phyloP scores from a whole-genome alignment of 1,284 basidiomycete genomes.

The Psilocybe mexicana region DNA sequence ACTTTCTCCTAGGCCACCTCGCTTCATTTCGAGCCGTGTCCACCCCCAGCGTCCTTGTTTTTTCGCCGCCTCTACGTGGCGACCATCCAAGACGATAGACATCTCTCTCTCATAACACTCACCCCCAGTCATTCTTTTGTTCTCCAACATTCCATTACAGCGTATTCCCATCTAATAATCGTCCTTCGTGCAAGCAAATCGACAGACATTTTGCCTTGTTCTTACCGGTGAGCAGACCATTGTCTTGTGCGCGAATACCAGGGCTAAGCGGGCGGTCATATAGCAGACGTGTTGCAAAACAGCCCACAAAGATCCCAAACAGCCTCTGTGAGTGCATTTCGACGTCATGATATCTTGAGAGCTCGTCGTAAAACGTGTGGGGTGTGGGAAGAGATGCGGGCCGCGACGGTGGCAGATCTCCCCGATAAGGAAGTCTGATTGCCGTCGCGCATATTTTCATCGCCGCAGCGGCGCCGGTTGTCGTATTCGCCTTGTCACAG shows the following conservation, averaged over 20 bases:
- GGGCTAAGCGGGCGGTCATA: not conserved
- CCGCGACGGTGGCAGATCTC: conserved; percentile 22
- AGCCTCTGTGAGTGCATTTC: conserved; percentile 12
- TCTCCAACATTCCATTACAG: conserved; percentile 30
- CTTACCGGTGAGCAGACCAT: conserved; percentile 10
- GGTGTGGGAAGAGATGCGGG: conserved; percentile 41
- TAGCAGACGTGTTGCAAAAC: conserved; percentile 1
- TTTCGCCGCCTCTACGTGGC: conserved; percentile 36
- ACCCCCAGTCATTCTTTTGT: conserved; percentile 57
- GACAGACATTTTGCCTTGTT: conserved; percentile 18
- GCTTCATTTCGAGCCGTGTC: conserved; percentile 52
- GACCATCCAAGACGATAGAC: conserved; percentile 33
- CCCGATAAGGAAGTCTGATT: conserved; percentile 17
- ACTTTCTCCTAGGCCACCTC: conserved; percentile 35
- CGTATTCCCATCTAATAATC: conserved; percentile 33
- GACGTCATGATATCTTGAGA: conserved; percentile 33
- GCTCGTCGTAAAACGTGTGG: conserved; percentile 56
- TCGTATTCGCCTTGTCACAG: conserved; percentile 13
- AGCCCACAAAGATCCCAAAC: not conserved
- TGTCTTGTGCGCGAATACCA: not conserved
- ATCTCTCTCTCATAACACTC: conserved; percentile 33
- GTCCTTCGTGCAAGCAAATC: conserved; percentile 19
- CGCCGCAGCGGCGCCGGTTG: conserved; percentile 24
- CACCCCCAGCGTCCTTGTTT: conserved; percentile 27
- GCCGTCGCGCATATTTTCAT: conserved; percentile 1